Evolutionary conservation across 2,329 filamentous ascomycete genomes (phyloP), one percentile per base, ranked within the genome.

Genomic region (Coniochaeta sp.): DNA sequence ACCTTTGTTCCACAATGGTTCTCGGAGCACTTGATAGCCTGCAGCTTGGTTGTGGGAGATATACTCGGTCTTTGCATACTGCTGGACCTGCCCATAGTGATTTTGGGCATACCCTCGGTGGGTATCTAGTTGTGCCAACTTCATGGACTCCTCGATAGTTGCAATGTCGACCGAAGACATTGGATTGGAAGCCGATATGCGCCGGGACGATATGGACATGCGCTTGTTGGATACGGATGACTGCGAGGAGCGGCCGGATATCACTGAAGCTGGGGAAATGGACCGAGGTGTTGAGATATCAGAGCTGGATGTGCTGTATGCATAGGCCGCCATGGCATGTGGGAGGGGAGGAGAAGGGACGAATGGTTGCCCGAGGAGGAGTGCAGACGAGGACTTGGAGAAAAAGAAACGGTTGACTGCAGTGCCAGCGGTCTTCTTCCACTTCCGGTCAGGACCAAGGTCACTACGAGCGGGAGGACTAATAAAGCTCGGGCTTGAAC

Each of bases 1-100:
- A 86, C 85, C 84, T 78, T 86, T 87, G 70, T 88, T 88, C 83
- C 84, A 87, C 56, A 82, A 75, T 63, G 85, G 83, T 71, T 88
- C 82, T 58, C 78, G 75, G 61, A 88, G 75, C 61, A 88, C 75
- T 72, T 87, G 85, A 71, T 85, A 85, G 65, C 84, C 85, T 62
- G 74, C 74, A 63, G 85, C 84, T 65, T 79, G 72, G 60, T 74
- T 71, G 68, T 83, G 72, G 55, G 77, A 64, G 56, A 84, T 66
- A 69, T 86, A 84, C 63, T 86, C 79, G 54, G 82, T 85, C 58
- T 74, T 67, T 50, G 73, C 71, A 63, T 77, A 70, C 68, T 88
- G 85, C 63, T 81, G 75, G 65, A 87, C 78, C 69, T 83, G 79
- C 62, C 74, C 75, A 66, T 80, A 86, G 69, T 79, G 76, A 68